Base-by-base conservation (phyloP, 768 basidiomycete genomes). In the Amanita brunnescens region DNA sequence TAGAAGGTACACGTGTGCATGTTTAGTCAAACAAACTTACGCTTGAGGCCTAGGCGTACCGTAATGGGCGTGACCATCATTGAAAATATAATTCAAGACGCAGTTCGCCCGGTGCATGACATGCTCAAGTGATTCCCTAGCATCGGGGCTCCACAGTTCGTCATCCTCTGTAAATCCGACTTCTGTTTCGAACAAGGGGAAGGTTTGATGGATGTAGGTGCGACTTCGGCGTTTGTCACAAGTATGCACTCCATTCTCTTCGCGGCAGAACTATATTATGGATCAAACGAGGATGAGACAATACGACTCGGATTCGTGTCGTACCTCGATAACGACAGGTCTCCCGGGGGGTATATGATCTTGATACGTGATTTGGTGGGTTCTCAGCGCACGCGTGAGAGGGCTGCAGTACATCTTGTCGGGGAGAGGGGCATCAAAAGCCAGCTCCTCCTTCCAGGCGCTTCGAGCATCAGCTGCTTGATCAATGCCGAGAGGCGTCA, bases 241-340 rank as follows among this genome's bases (percentile, higher is more conserved):
- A 0, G 85, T 87, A 53, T 87, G 85, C 1, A 77, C 73, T 0
- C 85, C 79, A 53, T 78, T 76, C 54, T 73, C 73, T 62, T 90
- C 87, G 26, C 86, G 77, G 43, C 79, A 75, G 53, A 83, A 74
- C 87, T 89, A 20, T 7, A 12, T 34, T n/a, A n/a, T n/a, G n/a
- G n/a, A n/a, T n/a, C n/a, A n/a, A 9, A 43, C 6, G 24, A 46
- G 3, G 18, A 16, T 14, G 14, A 10, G 16, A 47, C 23, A 13
- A 13, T 4, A 23, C 13, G 13, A 12, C 6, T 1, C 12, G 35
- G 1, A 6, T 21, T 46, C 45, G 20, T 33, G 23, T 53, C 52
- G 4, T 44, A 82, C 86, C 75, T 87, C 86, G 10, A 83, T 55
- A 20, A 87, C 68, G 4, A 72, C 60, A 0, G 75, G 64, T 18